A percentile compares a stretch with the other conserved stretches of the same genome.
Evolutionary conservation across 768 basidiomycete species (phyloP).

Genomic region (Mycena amicta): DNA sequence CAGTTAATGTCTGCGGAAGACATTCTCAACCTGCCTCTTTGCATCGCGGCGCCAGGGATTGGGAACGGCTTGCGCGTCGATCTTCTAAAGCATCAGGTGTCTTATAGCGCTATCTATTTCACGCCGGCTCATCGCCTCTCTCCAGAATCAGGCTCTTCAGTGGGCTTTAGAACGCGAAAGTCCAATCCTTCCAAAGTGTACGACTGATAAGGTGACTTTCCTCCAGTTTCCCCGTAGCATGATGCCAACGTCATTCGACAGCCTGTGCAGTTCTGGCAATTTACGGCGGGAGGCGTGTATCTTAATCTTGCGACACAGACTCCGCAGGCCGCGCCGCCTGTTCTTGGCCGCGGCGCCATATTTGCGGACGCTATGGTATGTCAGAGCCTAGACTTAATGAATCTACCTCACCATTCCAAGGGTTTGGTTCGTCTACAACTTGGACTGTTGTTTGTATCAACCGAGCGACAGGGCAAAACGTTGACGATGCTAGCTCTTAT

Average conservation of each 20-base stretch:
- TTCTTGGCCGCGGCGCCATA: conserved; percentile 81
- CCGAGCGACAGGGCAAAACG: conserved; percentile 73
- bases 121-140: neutral
- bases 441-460: neutral
- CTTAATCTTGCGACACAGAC: conserved; percentile 83
- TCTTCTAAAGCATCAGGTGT: conserved; percentile 81
- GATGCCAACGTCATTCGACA: neutral
- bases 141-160: conserved; percentile 76
- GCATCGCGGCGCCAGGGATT: conserved; percentile 73
- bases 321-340: conserved; percentile 65
- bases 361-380: conserved; percentile 87
- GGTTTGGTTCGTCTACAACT: conserved; percentile 40
- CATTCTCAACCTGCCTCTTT: conserved; percentile 67
- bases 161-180: conserved; percentile 87
- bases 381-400: no score
- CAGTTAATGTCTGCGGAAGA: conserved; percentile 69
- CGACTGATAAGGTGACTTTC: conserved; percentile 51
- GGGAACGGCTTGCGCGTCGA: conserved; percentile 69
- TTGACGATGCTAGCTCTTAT: conserved; percentile 85
- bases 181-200: conserved; percentile 68
- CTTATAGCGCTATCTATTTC: conserved; percentile 1
- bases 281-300: conserved; percentile 57
- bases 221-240: neutral
- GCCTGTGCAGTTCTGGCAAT: conserved; percentile 90
- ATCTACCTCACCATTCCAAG: conserved; percentile 28